phyloP scores from a whole-genome alignment of 139 green algal genomes.

The Micractinium sp. region DNA sequence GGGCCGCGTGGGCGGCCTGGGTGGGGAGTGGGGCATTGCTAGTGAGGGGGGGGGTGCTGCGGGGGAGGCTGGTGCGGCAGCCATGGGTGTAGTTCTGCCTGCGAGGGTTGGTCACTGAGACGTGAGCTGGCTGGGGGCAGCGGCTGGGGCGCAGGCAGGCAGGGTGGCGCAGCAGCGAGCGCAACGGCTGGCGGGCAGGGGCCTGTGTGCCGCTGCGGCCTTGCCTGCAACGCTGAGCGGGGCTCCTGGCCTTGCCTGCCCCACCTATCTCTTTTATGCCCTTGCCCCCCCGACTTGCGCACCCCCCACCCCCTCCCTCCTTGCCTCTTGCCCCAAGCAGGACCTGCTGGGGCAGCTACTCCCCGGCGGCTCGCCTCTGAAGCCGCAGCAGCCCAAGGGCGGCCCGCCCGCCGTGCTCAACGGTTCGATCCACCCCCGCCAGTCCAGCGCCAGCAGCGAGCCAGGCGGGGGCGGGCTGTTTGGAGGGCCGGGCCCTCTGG shows the following conservation, averaged over 20 bases:
- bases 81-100: too few species aligned
- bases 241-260: too few species aligned
- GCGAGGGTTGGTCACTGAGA: too few species aligned
- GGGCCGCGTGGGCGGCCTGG: neutral
- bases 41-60: neutral
- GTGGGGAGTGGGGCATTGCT: neutral
- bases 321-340: neutral
- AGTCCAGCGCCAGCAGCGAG: constrained; percentile 2
- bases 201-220: too few species aligned
- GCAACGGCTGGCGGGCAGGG: too few species aligned
- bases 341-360: constrained; percentile 4
- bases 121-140: too few species aligned
- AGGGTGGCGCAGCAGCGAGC: too few species aligned
- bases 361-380: neutral
- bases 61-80: neutral
- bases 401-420: neutral
- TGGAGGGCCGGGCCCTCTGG: neutral
- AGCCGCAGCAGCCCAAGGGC: neutral
- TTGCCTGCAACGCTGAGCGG: neutral
- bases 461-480: neutral
- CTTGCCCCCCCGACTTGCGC: neutral
- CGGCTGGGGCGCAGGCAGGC: too few species aligned
- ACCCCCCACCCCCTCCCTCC: neutral
- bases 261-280: neutral
- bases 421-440: neutral